These are phyloP conservation scores for Moniliella sp. DNA, from an alignment of 1,284 basidiomycete genomes.

Conservation along the genomic window DNA sequence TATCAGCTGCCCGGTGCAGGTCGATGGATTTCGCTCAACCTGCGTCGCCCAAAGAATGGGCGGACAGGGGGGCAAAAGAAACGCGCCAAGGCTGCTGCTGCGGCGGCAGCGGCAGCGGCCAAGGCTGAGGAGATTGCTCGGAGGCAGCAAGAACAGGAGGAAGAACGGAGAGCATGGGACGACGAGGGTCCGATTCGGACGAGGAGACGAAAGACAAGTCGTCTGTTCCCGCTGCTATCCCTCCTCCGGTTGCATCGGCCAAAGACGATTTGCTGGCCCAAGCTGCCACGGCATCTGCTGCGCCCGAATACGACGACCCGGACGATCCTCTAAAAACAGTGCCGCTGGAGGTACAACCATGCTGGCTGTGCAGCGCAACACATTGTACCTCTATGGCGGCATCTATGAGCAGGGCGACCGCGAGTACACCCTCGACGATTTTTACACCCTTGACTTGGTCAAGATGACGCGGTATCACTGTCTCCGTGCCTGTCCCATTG, in stretches of 20 bases:
- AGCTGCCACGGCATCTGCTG: no score
- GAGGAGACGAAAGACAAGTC: no score
- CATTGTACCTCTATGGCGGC: slow-evolving; percentile 42
- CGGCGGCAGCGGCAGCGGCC: slow-evolving; percentile 6
- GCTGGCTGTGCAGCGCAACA: slow-evolving; percentile 65
- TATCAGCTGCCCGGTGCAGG: slow-evolving; percentile 61
- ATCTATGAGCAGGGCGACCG: slow-evolving; percentile 27
- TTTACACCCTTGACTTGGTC: slow-evolving; percentile 28
- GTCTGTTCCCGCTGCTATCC: no score
- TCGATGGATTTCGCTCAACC: slow-evolving; percentile 54
- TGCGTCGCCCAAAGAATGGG: slow-evolving; percentile 43
- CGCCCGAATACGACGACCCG: slow-evolving; percentile 39
- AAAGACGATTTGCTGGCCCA: no score
- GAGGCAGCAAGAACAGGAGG: slow-evolving; percentile 2
- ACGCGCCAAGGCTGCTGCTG: slow-evolving; percentile 22
- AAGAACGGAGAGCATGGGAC: slow-evolving; percentile 6
- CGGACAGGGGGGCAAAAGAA: slow-evolving; percentile 37
- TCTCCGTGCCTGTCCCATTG: slow-evolving; percentile 27
- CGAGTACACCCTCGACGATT: slow-evolving; percentile 31
- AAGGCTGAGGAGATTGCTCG: slow-evolving; percentile 3
- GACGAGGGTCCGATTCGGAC: no score
- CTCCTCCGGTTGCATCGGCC: no score
- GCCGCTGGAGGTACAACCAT: slow-evolving; percentile 79
- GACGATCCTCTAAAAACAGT: slow-evolving; percentile 52
- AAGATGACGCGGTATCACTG: slow-evolving; percentile 28